Percentiles rank a stretch among this genome's conserved stretches.
These are phyloP conservation scores for Reticulascus tulasneorum DNA, from an alignment of 2,329 filamentous ascomycete genomes.

Conservation along the genomic window DNA sequence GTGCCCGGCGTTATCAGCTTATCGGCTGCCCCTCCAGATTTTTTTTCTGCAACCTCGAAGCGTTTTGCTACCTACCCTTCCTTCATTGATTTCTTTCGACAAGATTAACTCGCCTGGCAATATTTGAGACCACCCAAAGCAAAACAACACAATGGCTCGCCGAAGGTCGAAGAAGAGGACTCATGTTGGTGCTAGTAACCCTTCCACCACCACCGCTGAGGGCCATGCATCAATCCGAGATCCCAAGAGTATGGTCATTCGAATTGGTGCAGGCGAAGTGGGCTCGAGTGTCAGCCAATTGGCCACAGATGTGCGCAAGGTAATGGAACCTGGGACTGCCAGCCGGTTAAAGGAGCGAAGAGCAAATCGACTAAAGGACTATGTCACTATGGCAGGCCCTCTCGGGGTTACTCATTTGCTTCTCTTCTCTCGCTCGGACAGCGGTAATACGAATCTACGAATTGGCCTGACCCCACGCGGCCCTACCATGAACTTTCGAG, in stretches of 20 bases:
- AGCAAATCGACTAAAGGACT: constrained; percentile 85
- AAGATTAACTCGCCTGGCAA: too few relatives aligned
- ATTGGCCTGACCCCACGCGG: constrained; percentile 84
- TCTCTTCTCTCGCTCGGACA: constrained; percentile 84
- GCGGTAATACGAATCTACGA: constrained; percentile 88
- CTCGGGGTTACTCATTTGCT: constrained; percentile 89
- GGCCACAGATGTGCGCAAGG: constrained; percentile 81
- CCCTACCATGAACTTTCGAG: constrained; percentile 88
- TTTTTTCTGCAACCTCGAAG: too few relatives aligned
- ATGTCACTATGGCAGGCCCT: constrained; percentile 91
- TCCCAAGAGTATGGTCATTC: constrained; percentile 98
- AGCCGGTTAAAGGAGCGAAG: constrained; percentile 83
- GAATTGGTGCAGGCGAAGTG: constrained; percentile 90
- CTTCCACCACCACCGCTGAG: constrained; percentile 48
- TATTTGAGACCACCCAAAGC: too few relatives aligned
- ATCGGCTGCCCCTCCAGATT: too few relatives aligned
- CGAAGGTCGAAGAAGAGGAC: constrained; percentile 85
- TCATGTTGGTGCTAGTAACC: constrained; percentile 65
- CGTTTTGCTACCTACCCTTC: too few relatives aligned
- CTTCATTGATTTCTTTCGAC: too few relatives aligned
- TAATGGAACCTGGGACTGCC: constrained; percentile 96
- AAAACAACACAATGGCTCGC: too few relatives aligned
- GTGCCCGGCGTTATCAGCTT: too few relatives aligned
- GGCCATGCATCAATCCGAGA: constrained; percentile 59
- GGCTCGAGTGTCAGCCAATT: constrained; percentile 88